Evolutionary conservation across 108 stramenopile genomes (phyloP).

Genomic region (Cyclostephanos tholiformis): DNA sequence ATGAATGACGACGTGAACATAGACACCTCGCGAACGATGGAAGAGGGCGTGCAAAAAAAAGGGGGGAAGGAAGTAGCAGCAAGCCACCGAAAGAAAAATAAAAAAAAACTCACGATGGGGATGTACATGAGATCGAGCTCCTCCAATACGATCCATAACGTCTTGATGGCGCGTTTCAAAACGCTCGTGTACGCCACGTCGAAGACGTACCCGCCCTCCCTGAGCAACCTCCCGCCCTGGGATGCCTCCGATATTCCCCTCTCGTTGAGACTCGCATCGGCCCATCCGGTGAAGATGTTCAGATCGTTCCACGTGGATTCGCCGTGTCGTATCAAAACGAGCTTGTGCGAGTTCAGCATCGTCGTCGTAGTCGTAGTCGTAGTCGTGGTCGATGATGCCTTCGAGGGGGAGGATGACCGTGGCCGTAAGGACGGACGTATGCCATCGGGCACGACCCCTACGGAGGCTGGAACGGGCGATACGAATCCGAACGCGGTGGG

Average conservation of each 20-base stretch:
- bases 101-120: constrained; percentile 71
- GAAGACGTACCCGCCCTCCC: constrained; percentile 67
- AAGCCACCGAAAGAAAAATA: too few relatives aligned
- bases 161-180: constrained; percentile 93
- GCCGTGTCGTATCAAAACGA: constrained; percentile 88
- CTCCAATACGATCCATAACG: constrained; percentile 87
- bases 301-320: constrained; percentile 96
- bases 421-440: neutral
- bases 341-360: constrained; percentile 30
- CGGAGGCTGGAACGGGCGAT: constrained; percentile 5
- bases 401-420: neutral
- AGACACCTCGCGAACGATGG: too few relatives aligned
- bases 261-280: constrained; percentile 87
- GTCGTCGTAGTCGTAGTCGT: neutral
- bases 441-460: too few relatives aligned
- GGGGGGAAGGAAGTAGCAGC: too few relatives aligned
- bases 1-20: too few relatives aligned
- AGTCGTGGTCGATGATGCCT: neutral
- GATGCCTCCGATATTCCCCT: constrained; percentile 87
- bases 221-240: constrained; percentile 83
- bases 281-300: constrained; percentile 92
- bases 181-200: constrained; percentile 97
- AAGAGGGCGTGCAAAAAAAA: neutral
- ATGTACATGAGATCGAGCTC: constrained; percentile 92
- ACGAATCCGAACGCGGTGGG: constrained; percentile 21